Conservation (phyloP, 164 flowering plant genomes). For the Magnolia changhungtana region DNA sequence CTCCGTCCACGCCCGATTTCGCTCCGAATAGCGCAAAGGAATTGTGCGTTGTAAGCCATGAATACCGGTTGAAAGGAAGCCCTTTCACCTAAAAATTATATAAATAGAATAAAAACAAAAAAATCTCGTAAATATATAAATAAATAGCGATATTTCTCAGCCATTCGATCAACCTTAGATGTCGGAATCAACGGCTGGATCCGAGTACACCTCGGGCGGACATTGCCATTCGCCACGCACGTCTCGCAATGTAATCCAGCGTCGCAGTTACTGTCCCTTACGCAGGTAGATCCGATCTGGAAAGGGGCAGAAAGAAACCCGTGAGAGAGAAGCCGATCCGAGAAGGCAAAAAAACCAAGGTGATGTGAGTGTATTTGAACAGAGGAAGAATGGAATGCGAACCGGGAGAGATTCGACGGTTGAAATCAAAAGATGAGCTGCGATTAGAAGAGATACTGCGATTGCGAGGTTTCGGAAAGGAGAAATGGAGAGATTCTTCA, state of each 20-base stretch:
- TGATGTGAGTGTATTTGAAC: not conserved
- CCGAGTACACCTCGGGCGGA: slow-evolving; percentile 74
- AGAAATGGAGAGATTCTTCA: not conserved
- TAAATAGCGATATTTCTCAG: slow-evolving; percentile 31
- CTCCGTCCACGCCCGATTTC: slow-evolving; percentile 50
- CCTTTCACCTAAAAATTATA: slow-evolving; percentile 44
- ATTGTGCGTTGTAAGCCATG: slow-evolving; percentile 95
- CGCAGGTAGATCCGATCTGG: slow-evolving; percentile 63
- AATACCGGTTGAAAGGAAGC: slow-evolving; percentile 72
- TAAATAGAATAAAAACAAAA: slow-evolving; percentile 2
- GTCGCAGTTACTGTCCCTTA: slow-evolving; percentile 47
- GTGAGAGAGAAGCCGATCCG: not conserved
- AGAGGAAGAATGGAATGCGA: not conserved
- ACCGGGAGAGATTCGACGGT: slow-evolving; percentile 3
- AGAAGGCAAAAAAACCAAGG: not conserved
- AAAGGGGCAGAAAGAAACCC: not conserved
- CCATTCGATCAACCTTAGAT: slow-evolving; percentile 60
- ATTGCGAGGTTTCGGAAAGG: not conserved
- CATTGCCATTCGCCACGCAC: slow-evolving; percentile 56
- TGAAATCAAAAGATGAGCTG: not conserved
- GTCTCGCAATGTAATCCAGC: slow-evolving; percentile 80
- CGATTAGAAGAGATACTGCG: not conserved
- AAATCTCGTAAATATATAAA: not conserved
- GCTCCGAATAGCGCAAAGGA: slow-evolving; percentile 57
- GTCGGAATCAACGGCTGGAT: slow-evolving; percentile 53